phyloP scores from a whole-genome alignment of 805 yeast species.

The Cyberlindnera galapagoensis region DNA sequence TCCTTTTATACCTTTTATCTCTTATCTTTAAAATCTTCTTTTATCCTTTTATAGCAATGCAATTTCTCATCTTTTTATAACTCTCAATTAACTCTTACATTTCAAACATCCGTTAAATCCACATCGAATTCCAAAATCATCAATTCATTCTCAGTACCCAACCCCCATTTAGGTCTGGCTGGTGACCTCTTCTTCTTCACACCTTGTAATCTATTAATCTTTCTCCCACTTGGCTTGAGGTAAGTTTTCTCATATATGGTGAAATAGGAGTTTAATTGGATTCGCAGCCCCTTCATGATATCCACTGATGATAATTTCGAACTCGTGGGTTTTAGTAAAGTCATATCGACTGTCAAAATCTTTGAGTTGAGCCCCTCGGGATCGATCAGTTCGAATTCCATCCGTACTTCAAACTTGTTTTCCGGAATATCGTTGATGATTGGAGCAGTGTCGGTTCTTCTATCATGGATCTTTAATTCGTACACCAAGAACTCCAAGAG shows the following conservation, averaged over 20 bases:
- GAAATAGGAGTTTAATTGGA: constrained; percentile 12
- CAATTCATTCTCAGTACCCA: constrained; percentile 18
- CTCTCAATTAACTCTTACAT: too few species aligned
- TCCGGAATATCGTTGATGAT: constrained; percentile 8
- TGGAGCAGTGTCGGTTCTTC: constrained; percentile 5
- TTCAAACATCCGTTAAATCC: too few species aligned
- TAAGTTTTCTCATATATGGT: constrained; percentile 3
- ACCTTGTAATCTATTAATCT: too few species aligned
- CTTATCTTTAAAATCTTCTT: too few species aligned
- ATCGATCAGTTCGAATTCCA: constrained; percentile 5
- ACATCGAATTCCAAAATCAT: constrained; percentile 10
- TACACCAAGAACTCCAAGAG: constrained; percentile 13
- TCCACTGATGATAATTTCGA: constrained; percentile 8
- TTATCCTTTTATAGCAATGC: too few species aligned
- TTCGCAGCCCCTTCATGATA: constrained; percentile 7
- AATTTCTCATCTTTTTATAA: too few species aligned
- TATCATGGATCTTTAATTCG: constrained; percentile 14
- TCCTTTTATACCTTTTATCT: too few species aligned
- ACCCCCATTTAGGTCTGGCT: constrained; percentile 19
- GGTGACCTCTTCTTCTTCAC: constrained; percentile 9
- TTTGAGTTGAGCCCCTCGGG: too few species aligned
- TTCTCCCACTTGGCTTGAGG: too few species aligned
- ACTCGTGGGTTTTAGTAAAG: constrained; percentile 10
- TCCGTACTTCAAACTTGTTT: constrained; percentile 7
- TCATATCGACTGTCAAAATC: too few species aligned